Base-by-base conservation (phyloP, 148 eudicot species). In the Silene uniflora region DNA sequence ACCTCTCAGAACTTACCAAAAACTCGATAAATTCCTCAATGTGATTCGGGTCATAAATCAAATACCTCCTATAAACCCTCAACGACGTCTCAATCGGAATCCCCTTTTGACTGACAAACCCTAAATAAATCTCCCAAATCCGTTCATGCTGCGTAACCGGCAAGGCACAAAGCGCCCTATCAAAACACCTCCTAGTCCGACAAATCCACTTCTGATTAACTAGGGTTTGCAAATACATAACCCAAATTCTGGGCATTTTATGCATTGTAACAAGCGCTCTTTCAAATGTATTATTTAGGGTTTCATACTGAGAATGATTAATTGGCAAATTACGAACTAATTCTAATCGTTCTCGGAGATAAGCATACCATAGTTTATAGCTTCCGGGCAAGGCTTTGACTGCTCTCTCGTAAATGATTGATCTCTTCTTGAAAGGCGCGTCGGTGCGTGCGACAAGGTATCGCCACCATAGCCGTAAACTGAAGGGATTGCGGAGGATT, bases 191-290 rank as follows among this genome's bases (percentile, higher is more conserved):
- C 9, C 99, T 85, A 1, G 99, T 86, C 3, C 80, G 68, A 0
- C 89, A 88, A 8, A 92, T 78, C 32, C 88, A 29, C 76, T 90
- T 90, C 78, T 95, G 97, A 5, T 77, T 72, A 5, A 88, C 88
- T 70, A 95, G 80, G 25, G 81, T 83, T 49, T 58, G 78, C 68
- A 95, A 62, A 49, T 90, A 95, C 99, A 92, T 92, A 62, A 89
- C 88, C 99, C 99, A 95, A 77, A 92, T 85, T 0, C 97, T 81
- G 0, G 99, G 99, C 99, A 92, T 92, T 72, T 95, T 95, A 77
- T 95, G 99, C 99, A 95, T 92, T 1, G 93, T 89, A 21, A 91
- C 93, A 1, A 95, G 83, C 18, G 97, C 93, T 2, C 98, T 73
- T 32, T 95, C 99, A 64, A 95, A 95, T 10, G 97, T 90, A 77